Percentiles rank a stretch among this genome's conserved stretches.
Evolutionary conservation across 768 basidiomycete species (phyloP).

Genomic region (Mrakia frigida): DNA sequence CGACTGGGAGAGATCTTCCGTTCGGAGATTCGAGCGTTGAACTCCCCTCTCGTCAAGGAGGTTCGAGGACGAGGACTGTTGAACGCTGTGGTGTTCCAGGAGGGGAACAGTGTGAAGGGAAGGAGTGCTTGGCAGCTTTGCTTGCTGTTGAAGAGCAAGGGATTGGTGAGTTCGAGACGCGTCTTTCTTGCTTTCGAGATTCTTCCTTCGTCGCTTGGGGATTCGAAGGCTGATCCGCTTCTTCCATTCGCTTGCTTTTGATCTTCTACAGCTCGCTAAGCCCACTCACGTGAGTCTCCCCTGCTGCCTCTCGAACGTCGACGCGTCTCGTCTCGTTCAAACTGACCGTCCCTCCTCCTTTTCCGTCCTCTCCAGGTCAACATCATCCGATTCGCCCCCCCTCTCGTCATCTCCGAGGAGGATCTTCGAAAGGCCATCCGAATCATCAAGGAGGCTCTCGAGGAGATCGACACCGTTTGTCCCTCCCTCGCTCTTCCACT

Average conservation of each 20-base stretch:
- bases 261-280: conserved; percentile 63
- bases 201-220: too few relatives aligned
- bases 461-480: conserved; percentile 63
- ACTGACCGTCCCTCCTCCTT: background rate
- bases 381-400: conserved; percentile 94
- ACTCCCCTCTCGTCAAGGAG: conserved; percentile 60
- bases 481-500: background rate
- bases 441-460: conserved; percentile 69
- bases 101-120: conserved; percentile 66
- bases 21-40: conserved; percentile 50
- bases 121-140: conserved; percentile 95
- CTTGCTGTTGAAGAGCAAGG: conserved; percentile 80
- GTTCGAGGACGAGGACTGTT: conserved; percentile 84
- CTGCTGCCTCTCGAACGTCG: background rate
- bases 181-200: too few relatives aligned
- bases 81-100: conserved; percentile 91
- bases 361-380: conserved; percentile 1
- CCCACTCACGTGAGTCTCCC: conserved; percentile 73
- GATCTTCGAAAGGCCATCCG: conserved; percentile 69
- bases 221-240: background rate
- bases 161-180: conserved; percentile 46
- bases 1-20: conserved; percentile 78
- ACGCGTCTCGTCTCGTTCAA: background rate
- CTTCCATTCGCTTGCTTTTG: conserved; percentile 44
- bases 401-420: conserved; percentile 84